Percentiles rank a stretch among this genome's conserved stretches.
Conservation (phyloP, 805 yeast species). For the Debaryomyces hansenii region DNA sequence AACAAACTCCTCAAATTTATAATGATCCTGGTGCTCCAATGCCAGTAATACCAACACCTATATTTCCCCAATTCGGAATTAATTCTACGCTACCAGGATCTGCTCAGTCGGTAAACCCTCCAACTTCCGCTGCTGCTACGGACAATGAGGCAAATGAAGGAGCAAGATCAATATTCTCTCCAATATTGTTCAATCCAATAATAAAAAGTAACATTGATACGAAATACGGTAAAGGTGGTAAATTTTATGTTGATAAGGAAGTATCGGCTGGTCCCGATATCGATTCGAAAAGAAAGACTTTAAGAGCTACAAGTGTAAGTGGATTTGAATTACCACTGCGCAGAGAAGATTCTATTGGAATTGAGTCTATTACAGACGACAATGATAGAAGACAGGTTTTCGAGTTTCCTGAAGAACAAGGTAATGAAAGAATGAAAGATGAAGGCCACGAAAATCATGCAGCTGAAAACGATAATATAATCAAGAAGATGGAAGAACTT, state of each 20-base stretch:
- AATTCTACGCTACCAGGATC: constrained; percentile 5
- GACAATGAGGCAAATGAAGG: neutral
- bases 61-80: constrained; percentile 24
- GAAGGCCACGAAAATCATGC: neutral
- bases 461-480: neutral
- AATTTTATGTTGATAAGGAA: constrained; percentile 64
- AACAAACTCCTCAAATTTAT: constrained; percentile 50
- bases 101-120: constrained; percentile 11
- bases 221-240: constrained; percentile 88
- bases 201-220: constrained; percentile 76
- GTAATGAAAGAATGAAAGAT: neutral
- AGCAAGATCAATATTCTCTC: constrained; percentile 71
- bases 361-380: neutral
- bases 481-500: constrained; percentile 1
- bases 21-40: constrained; percentile 85
- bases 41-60: constrained; percentile 55
- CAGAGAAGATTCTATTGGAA: neutral
- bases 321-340: constrained; percentile 18
- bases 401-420: neutral
- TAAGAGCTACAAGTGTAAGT: constrained; percentile 38
- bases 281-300: constrained; percentile 16
- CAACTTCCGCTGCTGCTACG: neutral
- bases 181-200: constrained; percentile 77
- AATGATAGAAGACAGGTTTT: neutral
- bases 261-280: constrained; percentile 18